These are phyloP conservation scores for Penicillium cataractarum DNA, from an alignment of 495 filamentous ascomycete genomes.

Conservation along the genomic window DNA sequence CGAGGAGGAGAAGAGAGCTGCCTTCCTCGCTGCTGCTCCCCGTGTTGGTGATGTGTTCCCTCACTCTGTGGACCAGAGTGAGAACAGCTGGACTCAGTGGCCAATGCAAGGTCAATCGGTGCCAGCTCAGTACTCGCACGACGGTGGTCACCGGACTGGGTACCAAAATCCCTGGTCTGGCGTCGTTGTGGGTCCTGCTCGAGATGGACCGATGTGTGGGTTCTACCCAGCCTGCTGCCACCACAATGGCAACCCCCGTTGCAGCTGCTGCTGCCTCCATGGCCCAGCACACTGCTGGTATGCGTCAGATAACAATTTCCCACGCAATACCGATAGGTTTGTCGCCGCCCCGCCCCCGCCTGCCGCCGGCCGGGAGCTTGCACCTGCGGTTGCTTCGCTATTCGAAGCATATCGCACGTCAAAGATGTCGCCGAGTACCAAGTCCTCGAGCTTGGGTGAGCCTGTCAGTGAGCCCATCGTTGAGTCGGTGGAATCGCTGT, in stretches of 20 bases:
- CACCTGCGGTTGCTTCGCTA: background rate
- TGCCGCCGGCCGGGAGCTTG: background rate
- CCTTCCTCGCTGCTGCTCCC: background rate
- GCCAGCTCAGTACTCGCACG: constrained; percentile 2
- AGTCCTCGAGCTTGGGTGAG: background rate
- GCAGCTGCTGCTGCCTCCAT: background rate
- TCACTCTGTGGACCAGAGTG: background rate
- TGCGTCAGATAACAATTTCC: background rate
- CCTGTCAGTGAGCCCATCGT: constrained; percentile 3
- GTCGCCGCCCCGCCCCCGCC: background rate
- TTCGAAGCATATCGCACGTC: background rate
- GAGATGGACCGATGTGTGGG: background rate
- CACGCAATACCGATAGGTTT: background rate
- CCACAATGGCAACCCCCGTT: background rate
- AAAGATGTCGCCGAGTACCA: background rate
- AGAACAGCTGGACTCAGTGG: background rate
- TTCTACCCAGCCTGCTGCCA: background rate
- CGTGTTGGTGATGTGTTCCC: background rate
- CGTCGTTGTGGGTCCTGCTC: background rate
- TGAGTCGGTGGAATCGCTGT: background rate
- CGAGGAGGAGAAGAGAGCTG: background rate
- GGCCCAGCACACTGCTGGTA: background rate
- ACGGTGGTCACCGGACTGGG: background rate
- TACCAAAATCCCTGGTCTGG: background rate
- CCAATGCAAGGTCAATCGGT: background rate